Evolutionary conservation across 768 basidiomycete genomes (phyloP).

Genomic region (Rhodosporidiobolus sp.): DNA sequence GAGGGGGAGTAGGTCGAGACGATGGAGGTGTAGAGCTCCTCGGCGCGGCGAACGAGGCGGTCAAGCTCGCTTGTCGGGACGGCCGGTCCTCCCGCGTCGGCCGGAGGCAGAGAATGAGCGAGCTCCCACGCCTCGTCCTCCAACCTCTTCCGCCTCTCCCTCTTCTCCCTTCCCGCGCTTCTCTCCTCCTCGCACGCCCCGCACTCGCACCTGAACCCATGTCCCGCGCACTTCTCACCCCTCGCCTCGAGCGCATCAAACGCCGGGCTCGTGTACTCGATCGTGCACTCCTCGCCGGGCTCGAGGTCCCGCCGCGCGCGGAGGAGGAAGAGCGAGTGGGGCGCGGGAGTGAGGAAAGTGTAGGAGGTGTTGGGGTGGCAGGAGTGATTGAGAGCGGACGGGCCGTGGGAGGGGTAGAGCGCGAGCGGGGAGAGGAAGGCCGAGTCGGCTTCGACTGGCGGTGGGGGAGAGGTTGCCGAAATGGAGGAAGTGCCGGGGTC

Average conservation of each 20-base stretch:
- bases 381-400: slow-evolving; percentile 82
- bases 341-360: slow-evolving; percentile 56
- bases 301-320: slow-evolving; percentile 65
- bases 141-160: not conserved
- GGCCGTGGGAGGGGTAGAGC: slow-evolving; percentile 61
- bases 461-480: not conserved
- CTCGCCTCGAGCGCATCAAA: slow-evolving; percentile 49
- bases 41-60: not conserved
- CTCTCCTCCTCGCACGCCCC: slow-evolving; percentile 65
- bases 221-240: slow-evolving; percentile 46
- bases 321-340: slow-evolving; percentile 68
- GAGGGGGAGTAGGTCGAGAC: not conserved
- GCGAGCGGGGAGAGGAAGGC: slow-evolving; percentile 84
- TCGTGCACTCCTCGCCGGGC: slow-evolving; percentile 68
- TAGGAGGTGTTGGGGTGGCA: slow-evolving; percentile 77
- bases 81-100: not conserved
- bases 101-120: not conserved
- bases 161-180: not conserved
- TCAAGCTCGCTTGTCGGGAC: not conserved
- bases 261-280: slow-evolving; percentile 60
- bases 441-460: slow-evolving; percentile 41
- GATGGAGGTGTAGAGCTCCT: not conserved
- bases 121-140: not conserved
- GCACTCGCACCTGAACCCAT: slow-evolving; percentile 60
- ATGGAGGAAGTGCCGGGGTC: not conserved